Conservation (phyloP, 192 early-diverging fungal species). For the Rhizoclosmatium globosum region DNA sequence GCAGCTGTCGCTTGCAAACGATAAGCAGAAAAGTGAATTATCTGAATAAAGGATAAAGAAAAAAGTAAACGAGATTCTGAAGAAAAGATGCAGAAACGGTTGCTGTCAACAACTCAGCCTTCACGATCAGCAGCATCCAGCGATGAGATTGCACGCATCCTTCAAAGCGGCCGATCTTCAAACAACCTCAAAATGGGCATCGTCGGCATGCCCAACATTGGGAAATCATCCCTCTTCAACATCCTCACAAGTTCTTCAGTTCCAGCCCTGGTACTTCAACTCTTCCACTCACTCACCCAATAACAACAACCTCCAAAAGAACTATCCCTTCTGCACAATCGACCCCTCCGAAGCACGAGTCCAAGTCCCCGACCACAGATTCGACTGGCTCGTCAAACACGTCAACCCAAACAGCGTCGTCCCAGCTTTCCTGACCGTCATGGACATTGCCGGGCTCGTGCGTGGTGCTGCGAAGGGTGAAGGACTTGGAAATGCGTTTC, state of each 20-base stretch:
- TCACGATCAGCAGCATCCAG: too few species aligned
- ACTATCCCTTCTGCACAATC: slow-evolving; percentile 97
- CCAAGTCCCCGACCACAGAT: slow-evolving; percentile 88
- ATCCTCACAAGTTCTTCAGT: slow-evolving; percentile 52
- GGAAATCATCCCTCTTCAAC: slow-evolving; percentile 68
- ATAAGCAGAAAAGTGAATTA: too few species aligned
- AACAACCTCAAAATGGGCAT: slow-evolving; percentile 75
- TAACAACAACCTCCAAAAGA: slow-evolving; percentile 48
- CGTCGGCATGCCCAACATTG: slow-evolving; percentile 98
- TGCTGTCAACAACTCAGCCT: too few species aligned
- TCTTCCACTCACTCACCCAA: background rate
- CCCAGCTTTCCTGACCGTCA: slow-evolving; percentile 86
- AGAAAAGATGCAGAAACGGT: too few species aligned
- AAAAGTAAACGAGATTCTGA: too few species aligned
- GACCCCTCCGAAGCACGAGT: slow-evolving; percentile 91
- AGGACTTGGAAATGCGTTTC: slow-evolving; percentile 88
- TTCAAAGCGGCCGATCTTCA: slow-evolving; percentile 46
- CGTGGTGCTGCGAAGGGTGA: slow-evolving; percentile 66
- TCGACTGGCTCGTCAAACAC: slow-evolving; percentile 76
- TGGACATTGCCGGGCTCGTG: slow-evolving; percentile 97
- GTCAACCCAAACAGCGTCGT: slow-evolving; percentile 68
- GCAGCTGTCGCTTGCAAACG: too few species aligned
- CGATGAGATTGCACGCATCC: slow-evolving; percentile 6
- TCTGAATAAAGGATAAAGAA: too few species aligned
- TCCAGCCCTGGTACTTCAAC: slow-evolving; percentile 28